These are phyloP conservation scores for Scedosporium apiospermum DNA, from an alignment of 2,329 filamentous ascomycete species.

Conservation along the genomic window DNA sequence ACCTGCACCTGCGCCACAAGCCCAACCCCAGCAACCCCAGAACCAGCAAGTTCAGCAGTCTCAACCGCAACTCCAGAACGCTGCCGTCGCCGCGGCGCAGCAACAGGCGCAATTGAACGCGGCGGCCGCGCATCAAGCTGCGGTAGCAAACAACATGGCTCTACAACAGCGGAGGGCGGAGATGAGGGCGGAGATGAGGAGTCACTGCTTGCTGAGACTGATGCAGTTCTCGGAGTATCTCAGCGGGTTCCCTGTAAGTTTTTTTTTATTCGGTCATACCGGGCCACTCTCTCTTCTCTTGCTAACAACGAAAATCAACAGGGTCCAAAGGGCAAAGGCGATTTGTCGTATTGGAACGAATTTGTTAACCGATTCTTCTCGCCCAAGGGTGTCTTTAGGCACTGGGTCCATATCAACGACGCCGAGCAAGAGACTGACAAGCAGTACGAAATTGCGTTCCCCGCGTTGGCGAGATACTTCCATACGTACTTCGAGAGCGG, in stretches of 20 bases:
- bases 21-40: conserved; percentile 26
- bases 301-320: conserved; percentile 17
- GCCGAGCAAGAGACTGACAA: conserved; percentile 56
- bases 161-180: conserved; percentile 40
- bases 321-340: conserved; percentile 52
- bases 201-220: conserved; percentile 48
- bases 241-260: conserved; percentile 44
- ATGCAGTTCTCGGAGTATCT: conserved; percentile 55
- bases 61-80: conserved; percentile 25
- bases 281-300: background rate
- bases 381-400: conserved; percentile 63
- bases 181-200: conserved; percentile 42
- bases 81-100: conserved; percentile 17
- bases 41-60: conserved; percentile 26
- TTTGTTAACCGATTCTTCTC: conserved; percentile 82
- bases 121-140: conserved; percentile 24
- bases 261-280: background rate
- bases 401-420: conserved; percentile 51
- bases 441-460: conserved; percentile 75
- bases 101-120: conserved; percentile 21
- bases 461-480: conserved; percentile 81
- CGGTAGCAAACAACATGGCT: conserved; percentile 21
- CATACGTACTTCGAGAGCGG: conserved; percentile 82
- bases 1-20: conserved; percentile 25
- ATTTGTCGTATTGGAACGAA: conserved; percentile 65